Evolutionary conservation across 129 eudicot genomes (phyloP).

Genomic region (Saussurea involucrata): DNA sequence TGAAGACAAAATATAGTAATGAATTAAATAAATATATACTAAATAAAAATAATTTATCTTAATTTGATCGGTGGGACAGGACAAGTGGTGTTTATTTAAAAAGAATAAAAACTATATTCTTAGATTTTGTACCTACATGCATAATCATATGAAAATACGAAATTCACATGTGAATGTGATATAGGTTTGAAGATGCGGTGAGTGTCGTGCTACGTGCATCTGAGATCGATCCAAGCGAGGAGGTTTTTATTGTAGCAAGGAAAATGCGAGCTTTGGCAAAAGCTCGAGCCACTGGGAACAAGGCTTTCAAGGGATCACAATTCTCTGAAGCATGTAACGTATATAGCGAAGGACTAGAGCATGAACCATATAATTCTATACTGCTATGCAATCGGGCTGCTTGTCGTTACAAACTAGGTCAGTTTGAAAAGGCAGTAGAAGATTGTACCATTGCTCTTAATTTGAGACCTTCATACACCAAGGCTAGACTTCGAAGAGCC

Average conservation of each 20-base stretch:
- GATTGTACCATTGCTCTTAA: slow-evolving; percentile 65
- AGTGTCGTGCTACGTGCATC: slow-evolving; percentile 49
- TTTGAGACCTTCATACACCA: slow-evolving; percentile 58
- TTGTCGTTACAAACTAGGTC: slow-evolving; percentile 65
- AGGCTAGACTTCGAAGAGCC: slow-evolving; percentile 82
- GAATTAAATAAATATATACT: no score
- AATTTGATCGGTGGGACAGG: not conserved
- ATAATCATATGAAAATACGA: not conserved
- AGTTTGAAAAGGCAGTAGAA: slow-evolving; percentile 63
- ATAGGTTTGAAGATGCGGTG: slow-evolving; percentile 86
- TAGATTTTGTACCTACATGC: not conserved
- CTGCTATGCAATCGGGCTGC: slow-evolving; percentile 83
- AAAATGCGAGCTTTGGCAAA: slow-evolving; percentile 48
- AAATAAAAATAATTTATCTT: no score
- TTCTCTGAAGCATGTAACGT: slow-evolving; percentile 49
- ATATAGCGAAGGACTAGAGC: slow-evolving; percentile 68
- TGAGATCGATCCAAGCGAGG: slow-evolving; percentile 42
- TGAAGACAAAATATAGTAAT: no score
- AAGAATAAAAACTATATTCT: not conserved
- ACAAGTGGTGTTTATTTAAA: not conserved
- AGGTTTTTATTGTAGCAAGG: slow-evolving; percentile 27
- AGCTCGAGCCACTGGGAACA: slow-evolving; percentile 67
- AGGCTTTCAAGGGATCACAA: slow-evolving; percentile 47
- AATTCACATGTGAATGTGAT: not conserved
- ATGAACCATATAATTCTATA: slow-evolving; percentile 60